Evolutionary conservation across 495 filamentous ascomycete genomes (phyloP).

Genomic region (Penicillium diatomitis): DNA sequence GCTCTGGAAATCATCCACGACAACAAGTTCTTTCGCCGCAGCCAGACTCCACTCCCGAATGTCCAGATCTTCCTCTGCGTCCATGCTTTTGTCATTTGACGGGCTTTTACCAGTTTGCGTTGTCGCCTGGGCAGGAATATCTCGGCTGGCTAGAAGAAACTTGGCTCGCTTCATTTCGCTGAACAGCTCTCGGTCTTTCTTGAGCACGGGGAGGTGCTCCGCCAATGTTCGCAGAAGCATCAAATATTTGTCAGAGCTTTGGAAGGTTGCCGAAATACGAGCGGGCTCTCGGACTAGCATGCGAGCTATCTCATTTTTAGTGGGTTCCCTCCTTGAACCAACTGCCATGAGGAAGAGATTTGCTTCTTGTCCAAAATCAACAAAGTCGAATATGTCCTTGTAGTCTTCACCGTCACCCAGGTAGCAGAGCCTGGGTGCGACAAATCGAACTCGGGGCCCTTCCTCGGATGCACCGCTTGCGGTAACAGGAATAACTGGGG

Average conservation of each 20-base stretch:
- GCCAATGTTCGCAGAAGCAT: conserved; percentile 69
- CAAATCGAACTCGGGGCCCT: conserved; percentile 26
- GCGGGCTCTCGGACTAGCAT: conserved; percentile 73
- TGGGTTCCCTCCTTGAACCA: conserved; percentile 86
- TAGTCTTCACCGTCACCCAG: conserved; percentile 68
- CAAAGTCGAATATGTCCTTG: conserved; percentile 89
- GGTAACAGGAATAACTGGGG: conserved; percentile 62
- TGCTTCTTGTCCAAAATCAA: conserved; percentile 80
- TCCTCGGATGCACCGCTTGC: conserved; percentile 30
- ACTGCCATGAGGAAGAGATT: conserved; percentile 80
- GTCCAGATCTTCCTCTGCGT: conserved; percentile 58
- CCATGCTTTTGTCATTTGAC: conserved; percentile 28
- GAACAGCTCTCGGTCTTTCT: conserved; percentile 68
- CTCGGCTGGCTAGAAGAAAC: conserved; percentile 73
- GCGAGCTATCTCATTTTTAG: conserved; percentile 69
- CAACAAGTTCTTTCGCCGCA: conserved; percentile 57
- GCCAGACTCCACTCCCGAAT: conserved; percentile 72
- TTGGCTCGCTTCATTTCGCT: conserved; percentile 63
- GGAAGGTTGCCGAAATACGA: conserved; percentile 64
- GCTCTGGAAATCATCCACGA: conserved; percentile 78
- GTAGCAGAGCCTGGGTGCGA: conserved; percentile 65
- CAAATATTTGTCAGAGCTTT: conserved; percentile 76
- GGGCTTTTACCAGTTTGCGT: conserved; percentile 16
- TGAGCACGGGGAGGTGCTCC: conserved; percentile 56
- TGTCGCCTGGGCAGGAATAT: conserved; percentile 43